Conservation (phyloP, 208 protist species). For the Leishmania lainsoni region DNA sequence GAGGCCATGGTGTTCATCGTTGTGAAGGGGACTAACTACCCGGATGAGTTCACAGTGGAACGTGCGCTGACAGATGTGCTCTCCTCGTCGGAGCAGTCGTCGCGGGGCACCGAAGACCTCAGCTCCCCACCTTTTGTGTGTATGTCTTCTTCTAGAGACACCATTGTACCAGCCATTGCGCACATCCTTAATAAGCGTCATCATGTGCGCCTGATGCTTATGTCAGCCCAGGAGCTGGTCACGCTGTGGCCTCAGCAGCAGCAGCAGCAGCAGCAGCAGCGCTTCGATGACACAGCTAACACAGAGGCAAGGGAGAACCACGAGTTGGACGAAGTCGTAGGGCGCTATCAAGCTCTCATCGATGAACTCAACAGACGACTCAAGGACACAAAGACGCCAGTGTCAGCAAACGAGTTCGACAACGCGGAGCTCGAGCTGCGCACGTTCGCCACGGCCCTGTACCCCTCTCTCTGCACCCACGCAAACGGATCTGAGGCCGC, state of each 20-base stretch:
- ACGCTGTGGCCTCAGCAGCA: slow-evolving; percentile 10
- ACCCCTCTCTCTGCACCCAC: slow-evolving; percentile 52
- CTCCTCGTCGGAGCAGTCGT: slow-evolving; percentile 3
- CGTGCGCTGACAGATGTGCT: slow-evolving; percentile 35
- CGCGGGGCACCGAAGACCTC: not conserved
- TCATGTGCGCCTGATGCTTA: slow-evolving; percentile 62
- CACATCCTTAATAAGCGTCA: slow-evolving; percentile 77
- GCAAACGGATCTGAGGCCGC: slow-evolving; percentile 31
- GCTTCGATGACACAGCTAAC: not conserved
- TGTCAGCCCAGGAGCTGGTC: slow-evolving; percentile 70
- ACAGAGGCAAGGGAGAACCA: not conserved
- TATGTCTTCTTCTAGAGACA: not conserved
- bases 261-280: not conserved
- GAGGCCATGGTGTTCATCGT: slow-evolving; percentile 68
- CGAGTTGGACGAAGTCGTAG: not conserved
- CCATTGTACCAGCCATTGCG: slow-evolving; percentile 39
- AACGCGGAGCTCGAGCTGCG: slow-evolving; percentile 38
- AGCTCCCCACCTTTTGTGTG: not conserved
- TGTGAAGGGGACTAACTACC: slow-evolving; percentile 83
- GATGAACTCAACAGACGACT: slow-evolving; percentile 37
- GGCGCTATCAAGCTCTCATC: slow-evolving; percentile 32
- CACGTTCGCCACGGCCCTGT: slow-evolving; percentile 43
- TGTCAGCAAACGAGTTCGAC: slow-evolving; percentile 48
- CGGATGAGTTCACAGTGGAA: slow-evolving; percentile 74
- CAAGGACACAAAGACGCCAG: slow-evolving; percentile 45